A percentile compares a stretch with the other conserved stretches of the same genome.
phyloP scores from a whole-genome alignment of 805 yeast species.

The Suhomyces faveliae region DNA sequence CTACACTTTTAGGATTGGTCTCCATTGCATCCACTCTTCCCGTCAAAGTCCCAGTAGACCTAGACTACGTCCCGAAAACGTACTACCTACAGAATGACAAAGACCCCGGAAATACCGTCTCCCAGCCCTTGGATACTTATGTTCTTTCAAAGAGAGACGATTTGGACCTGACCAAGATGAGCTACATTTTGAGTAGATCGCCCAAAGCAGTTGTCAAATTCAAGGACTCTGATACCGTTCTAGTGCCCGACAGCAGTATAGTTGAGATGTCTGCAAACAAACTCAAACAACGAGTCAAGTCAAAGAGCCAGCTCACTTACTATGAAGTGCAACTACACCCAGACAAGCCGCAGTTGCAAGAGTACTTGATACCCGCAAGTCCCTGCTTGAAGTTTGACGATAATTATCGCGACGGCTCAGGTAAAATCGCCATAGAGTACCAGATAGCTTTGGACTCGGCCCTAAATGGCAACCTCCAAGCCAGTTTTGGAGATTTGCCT shows the following conservation, averaged over 20 bases:
- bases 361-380: constrained; percentile 1
- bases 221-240: constrained; percentile 17
- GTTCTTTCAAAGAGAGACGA: constrained; percentile 7
- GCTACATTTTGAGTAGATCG: constrained; percentile 10
- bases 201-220: constrained; percentile 13
- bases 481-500: background rate
- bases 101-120: too few relatives aligned
- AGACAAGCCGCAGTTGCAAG: background rate
- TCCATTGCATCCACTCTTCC: background rate
- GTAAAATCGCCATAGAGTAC: background rate
- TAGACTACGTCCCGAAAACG: background rate
- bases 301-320: constrained; percentile 1
- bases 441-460: background rate
- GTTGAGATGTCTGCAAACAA: background rate
- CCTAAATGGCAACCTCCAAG: background rate
- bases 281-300: background rate
- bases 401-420: constrained; percentile 1
- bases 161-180: constrained; percentile 11
- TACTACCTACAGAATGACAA: too few relatives aligned
- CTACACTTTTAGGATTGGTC: background rate
- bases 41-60: background rate
- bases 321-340: constrained; percentile 2
- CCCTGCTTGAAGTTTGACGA: constrained; percentile 8
- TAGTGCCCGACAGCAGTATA: constrained; percentile 14
- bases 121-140: background rate